Base-by-base conservation (phyloP, 2,329 filamentous ascomycete species). In the Ceratocystis colombiana region DNA sequence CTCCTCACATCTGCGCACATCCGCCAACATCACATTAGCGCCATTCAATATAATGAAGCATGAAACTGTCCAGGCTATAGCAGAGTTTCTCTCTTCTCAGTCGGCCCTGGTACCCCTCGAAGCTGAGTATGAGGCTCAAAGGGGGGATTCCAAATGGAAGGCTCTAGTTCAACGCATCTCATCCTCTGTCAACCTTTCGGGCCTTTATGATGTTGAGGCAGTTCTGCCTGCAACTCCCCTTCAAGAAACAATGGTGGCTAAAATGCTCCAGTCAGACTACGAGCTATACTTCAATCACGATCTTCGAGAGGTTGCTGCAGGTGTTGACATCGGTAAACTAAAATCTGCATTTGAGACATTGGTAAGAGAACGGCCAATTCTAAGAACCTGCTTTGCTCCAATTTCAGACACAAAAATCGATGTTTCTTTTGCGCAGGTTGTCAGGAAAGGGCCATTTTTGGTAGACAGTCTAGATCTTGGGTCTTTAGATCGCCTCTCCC, bases 211-310 rank as follows among this genome's bases (percentile, higher is more conserved):
- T 10, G 71, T 87, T 0, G 83, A 88, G 63, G 73, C 78, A 2
- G 75, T 93, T 2, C 75, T 94, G 1, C 91, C 91, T 0, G 82
- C 87, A 0, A 96, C 92, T 0, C 86, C 91, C 5, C 79, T 96
- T 4, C 92, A 97, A 75, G 90, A 96, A 73, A 86, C 87, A 1
- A 90, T 96, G 85, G 77, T 95, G 2, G 85, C 86, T 0, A 88
- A 90, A 68, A 96, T 96, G 88, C 70, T 90, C 0, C 79, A 84
- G 17, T 94, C 90, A 0, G 79, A 83, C 2, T 93, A 88, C 70
- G 77, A 79, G 10, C 82, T 85, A 69, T 97, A 97, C 73, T 95
- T 90, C 77, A 96, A 95, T 69, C 86, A 94, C 67, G 89, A 96
- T 71, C 75, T 93, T 1, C 77, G 95, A 25, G 80, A 85, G 69